phyloP scores from a whole-genome alignment of 768 basidiomycete species.

The Phallus indusiatus region DNA sequence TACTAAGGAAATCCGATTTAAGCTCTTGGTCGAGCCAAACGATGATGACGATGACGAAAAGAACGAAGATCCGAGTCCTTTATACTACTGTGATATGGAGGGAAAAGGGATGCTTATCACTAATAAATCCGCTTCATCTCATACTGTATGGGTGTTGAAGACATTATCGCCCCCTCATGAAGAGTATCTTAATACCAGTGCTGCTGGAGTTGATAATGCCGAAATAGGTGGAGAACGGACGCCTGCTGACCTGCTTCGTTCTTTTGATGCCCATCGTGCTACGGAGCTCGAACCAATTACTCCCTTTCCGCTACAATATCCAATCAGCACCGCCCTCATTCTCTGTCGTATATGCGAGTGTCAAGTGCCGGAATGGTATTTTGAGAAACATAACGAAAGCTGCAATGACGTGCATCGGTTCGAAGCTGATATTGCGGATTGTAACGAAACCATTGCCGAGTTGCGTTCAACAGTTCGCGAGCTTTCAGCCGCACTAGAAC shows the following conservation, averaged over 20 bases:
- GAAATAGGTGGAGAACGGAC: slow-evolving; percentile 31
- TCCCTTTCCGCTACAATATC: slow-evolving; percentile 66
- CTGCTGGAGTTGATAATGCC: slow-evolving; percentile 44
- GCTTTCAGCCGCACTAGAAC: slow-evolving; percentile 61
- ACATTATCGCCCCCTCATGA: slow-evolving; percentile 57
- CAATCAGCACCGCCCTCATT: slow-evolving; percentile 74
- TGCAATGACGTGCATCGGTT: slow-evolving; percentile 93
- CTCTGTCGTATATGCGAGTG: slow-evolving; percentile 97
- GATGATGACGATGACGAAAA: slow-evolving; percentile 36
- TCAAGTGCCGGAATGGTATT: slow-evolving; percentile 97
- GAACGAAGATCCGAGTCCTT: slow-evolving; percentile 23
- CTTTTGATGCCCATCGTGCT: background rate
- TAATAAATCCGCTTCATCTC: slow-evolving; percentile 73
- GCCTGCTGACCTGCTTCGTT: slow-evolving; percentile 15
- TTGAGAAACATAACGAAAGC: slow-evolving; percentile 99
- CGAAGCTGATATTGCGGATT: slow-evolving; percentile 89
- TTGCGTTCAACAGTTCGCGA: slow-evolving; percentile 80
- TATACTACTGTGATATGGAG: slow-evolving; percentile 80
- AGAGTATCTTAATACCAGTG: slow-evolving; percentile 57
- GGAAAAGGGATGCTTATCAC: slow-evolving; percentile 99
- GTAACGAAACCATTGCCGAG: slow-evolving; percentile 88
- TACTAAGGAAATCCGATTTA: slow-evolving; percentile 88
- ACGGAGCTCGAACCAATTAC: slow-evolving; percentile 40
- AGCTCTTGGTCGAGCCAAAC: slow-evolving; percentile 65
- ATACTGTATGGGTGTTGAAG: slow-evolving; percentile 98